Percentiles rank a stretch among this genome's conserved stretches.
These are phyloP conservation scores for Nepenthes mirabilis DNA, from an alignment of 148 eudicot genomes.

Conservation along the genomic window DNA sequence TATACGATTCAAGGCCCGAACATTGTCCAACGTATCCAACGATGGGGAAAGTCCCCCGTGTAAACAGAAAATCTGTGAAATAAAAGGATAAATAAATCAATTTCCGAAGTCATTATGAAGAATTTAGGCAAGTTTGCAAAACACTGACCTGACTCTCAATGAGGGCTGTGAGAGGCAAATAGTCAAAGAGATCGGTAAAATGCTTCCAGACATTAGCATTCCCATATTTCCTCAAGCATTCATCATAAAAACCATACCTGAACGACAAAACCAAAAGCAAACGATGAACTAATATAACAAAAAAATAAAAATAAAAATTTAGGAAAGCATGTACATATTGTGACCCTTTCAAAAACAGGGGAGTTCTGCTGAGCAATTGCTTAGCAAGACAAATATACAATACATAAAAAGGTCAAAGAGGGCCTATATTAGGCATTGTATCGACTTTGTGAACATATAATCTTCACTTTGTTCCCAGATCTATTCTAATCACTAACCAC, in stretches of 20 bases:
- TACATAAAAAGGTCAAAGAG: no score
- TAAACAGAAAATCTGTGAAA: slow-evolving; percentile 48
- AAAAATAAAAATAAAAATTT: neutral
- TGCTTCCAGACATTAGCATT: slow-evolving; percentile 99
- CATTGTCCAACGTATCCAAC: slow-evolving; percentile 63
- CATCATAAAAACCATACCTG: slow-evolving; percentile 99
- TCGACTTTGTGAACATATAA: no score
- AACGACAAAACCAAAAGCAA: neutral
- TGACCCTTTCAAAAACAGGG: neutral
- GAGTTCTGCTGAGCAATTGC: no score
- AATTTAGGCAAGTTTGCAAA: neutral
- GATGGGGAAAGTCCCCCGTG: slow-evolving; percentile 84
- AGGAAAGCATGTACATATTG: neutral
- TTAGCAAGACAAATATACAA: no score
- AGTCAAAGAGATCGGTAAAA: slow-evolving; percentile 95
- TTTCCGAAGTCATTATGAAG: neutral
- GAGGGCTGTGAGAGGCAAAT: slow-evolving; percentile 92
- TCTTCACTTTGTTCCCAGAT: no score
- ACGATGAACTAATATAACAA: neutral
- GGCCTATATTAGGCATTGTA: no score
- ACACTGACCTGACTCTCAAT: slow-evolving; percentile 67
- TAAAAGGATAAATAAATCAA: neutral
- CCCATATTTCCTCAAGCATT: slow-evolving; percentile 97
- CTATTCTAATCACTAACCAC: no score
- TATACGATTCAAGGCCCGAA: slow-evolving; percentile 69